Evolutionary conservation across 208 protist genomes (phyloP), one percentile per base, ranked within the genome.

Genomic region (Novymonas esmeraldas): DNA sequence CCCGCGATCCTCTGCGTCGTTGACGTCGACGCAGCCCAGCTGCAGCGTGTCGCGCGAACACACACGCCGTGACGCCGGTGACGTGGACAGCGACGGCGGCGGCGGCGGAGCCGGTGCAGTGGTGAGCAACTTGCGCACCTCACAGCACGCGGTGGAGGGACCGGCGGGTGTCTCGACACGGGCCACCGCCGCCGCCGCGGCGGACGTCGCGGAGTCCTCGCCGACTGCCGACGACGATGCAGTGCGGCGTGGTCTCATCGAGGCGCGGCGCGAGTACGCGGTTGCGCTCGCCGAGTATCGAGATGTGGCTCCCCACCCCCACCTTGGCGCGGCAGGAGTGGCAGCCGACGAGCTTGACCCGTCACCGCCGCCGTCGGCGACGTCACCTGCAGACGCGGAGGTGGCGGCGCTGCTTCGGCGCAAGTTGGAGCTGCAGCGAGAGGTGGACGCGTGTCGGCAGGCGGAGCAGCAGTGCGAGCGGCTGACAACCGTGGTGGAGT

Each of bases 401-500:
- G 11, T 73, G 26, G 20, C 38, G 14, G 4, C 31, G 2, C 31
- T 77, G 49, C 33, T 81, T 29, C 54, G 59, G 36, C 70, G 74
- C 36, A 77, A 76, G 57, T 13, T 71, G 0, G 65, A 75, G 28
- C 66, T 90, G 18, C 52, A 44, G 52, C 33, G 52, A 3, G 18
- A 26, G 29, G 14, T 58, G 10, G n/a, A 58, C 1, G 20, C 16
- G 41, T 79, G 63, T 51, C 45, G 68, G 2, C 50, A 70, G 55
- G 80, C 75, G 39, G 84, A 86, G 54, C 67, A 63, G 7, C 80
- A 90, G 42, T 85, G 75, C 45, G 64, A 79, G 58, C 70, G 62
- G n/a, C 67, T 90, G 41, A 61, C 70, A 26, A 76, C 54, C 45
- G 63, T 84, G n/a, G 41, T 80, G 0, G 63, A 82, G 70, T 63